Conservation (phyloP, 441 rosid species). For the Gossypium schwendimanii region DNA sequence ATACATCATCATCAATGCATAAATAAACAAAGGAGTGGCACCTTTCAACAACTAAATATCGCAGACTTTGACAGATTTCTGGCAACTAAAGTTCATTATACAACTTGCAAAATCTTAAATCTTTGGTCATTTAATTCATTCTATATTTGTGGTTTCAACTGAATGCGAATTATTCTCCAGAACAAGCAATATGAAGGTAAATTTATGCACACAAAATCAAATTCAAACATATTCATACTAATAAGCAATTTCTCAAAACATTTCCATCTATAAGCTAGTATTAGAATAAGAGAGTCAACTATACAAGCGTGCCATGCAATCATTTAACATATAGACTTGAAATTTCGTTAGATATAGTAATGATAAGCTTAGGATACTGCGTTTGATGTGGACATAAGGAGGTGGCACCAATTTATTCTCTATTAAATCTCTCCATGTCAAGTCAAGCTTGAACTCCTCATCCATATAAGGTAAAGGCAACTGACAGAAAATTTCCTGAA, state of each 20-base stretch:
- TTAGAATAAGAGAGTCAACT: background rate
- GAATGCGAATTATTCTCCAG: background rate
- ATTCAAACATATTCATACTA: background rate
- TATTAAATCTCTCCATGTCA: conserved; percentile 45
- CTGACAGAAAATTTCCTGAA: conserved; percentile 66
- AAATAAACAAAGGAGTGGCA: background rate
- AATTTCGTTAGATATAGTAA: conserved; percentile 3
- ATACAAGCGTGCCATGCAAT: background rate
- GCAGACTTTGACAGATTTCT: background rate
- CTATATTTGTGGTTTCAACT: background rate
- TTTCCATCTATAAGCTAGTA: background rate
- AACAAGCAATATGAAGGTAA: background rate
- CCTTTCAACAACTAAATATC: background rate
- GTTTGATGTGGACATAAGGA: conserved; percentile 81
- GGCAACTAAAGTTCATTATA: background rate
- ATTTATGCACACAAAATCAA: background rate
- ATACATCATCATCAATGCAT: background rate
- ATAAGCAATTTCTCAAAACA: background rate
- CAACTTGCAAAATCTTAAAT: background rate
- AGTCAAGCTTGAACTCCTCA: conserved; percentile 84
- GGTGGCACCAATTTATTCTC: conserved; percentile 67
- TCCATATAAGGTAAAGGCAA: conserved; percentile 76
- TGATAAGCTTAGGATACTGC: conserved; percentile 67
- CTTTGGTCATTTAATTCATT: background rate
- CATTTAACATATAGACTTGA: background rate